Conservation (phyloP, 805 yeast species). For the Yarrowia phangngaensis region DNA sequence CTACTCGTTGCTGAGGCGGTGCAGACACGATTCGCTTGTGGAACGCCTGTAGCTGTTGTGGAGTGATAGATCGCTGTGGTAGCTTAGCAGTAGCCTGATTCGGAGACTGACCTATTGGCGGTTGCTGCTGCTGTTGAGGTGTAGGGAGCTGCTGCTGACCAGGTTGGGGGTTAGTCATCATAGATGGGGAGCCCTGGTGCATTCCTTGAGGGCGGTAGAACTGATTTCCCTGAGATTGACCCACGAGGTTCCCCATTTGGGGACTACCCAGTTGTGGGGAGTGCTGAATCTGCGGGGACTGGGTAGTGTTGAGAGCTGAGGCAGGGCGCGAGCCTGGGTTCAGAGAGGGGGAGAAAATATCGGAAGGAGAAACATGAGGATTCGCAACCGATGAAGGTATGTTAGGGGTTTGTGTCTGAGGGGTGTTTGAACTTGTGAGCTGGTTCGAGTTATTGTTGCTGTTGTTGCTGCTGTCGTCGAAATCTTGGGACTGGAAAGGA, state of each 20-base stretch:
- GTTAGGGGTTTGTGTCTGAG: conserved; percentile 21
- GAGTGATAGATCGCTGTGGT: conserved; percentile 27
- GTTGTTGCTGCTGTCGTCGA: conserved; percentile 12
- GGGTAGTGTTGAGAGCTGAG: conserved; percentile 14
- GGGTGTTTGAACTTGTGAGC: conserved; percentile 17
- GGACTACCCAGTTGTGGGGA: conserved; percentile 24
- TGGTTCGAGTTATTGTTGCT: conserved; percentile 9
- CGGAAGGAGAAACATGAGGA: conserved; percentile 20
- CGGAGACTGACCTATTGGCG: conserved; percentile 7
- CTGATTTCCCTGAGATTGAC: conserved; percentile 8
- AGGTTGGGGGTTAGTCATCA: too few species aligned
- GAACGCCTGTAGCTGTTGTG: conserved; percentile 32
- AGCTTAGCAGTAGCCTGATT: conserved; percentile 12
- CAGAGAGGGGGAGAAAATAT: conserved; percentile 20
- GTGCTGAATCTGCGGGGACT: conserved; percentile 22
- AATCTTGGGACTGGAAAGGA: conserved; percentile 24
- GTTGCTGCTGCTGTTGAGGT: background rate
- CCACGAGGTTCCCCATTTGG: conserved; percentile 7
- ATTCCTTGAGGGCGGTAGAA: conserved; percentile 13
- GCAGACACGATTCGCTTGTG: conserved; percentile 26
- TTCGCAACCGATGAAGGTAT: background rate
- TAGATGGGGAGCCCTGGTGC: conserved; percentile 5
- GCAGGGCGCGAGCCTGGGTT: conserved; percentile 21
- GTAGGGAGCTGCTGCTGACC: background rate
- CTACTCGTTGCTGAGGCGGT: conserved; percentile 11